Conservation (phyloP, 2,329 filamentous ascomycete genomes). For the Diaporthe longicolla region DNA sequence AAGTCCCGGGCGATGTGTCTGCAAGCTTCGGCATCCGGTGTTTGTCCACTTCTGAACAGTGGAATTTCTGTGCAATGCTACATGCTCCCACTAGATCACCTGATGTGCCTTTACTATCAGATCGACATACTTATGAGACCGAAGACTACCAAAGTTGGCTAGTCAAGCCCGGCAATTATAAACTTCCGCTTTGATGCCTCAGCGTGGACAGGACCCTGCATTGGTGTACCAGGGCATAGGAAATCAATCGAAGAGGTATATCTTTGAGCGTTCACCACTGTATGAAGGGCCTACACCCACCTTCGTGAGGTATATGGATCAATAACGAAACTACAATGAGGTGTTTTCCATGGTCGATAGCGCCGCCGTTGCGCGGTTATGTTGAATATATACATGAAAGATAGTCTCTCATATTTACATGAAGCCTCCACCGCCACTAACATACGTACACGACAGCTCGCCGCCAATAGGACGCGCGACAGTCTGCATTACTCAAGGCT, state of each 20-base stretch:
- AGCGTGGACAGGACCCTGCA: background rate
- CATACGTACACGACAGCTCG: background rate
- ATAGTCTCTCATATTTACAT: slow-evolving; percentile 20
- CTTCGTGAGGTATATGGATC: no score
- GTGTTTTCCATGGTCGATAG: background rate
- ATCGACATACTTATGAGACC: background rate
- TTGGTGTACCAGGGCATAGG: no score
- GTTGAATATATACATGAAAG: slow-evolving; percentile 29
- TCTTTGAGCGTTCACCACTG: no score
- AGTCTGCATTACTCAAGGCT: slow-evolving; percentile 26
- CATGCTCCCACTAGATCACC: background rate
- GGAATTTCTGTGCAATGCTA: background rate
- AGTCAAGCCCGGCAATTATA: background rate
- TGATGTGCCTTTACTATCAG: no score
- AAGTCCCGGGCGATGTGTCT: background rate
- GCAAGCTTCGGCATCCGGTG: background rate
- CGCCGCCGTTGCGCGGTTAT: background rate
- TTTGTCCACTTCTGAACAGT: background rate
- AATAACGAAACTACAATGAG: background rate
- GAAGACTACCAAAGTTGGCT: background rate
- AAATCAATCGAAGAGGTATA: background rate
- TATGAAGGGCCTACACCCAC: no score
- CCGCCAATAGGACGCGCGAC: background rate
- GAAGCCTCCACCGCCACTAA: background rate
- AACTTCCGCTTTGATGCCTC: background rate